Conservation (phyloP, 306 rosid genomes). For the Gastrolobium villosum region DNA sequence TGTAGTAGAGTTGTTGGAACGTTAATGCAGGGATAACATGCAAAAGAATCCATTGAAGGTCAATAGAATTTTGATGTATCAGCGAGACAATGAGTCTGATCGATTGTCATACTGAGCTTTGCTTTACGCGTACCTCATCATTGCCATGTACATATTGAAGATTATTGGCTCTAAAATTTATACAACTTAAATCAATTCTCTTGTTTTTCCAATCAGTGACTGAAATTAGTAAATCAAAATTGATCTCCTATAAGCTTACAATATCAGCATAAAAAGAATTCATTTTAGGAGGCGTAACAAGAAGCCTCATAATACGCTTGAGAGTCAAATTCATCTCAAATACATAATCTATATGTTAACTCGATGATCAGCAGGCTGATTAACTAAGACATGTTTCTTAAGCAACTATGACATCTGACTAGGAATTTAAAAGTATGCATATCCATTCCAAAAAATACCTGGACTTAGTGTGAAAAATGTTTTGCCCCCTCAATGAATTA, state of each 20-base stretch:
- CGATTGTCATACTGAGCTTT: conserved; percentile 6
- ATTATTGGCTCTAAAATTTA: not conserved
- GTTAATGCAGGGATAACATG: not conserved
- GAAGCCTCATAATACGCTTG: conserved; percentile 11
- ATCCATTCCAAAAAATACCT: conserved; percentile 19
- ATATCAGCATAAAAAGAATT: conserved; percentile 13
- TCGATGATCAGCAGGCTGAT: conserved; percentile 30
- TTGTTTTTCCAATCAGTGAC: not conserved
- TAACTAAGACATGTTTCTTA: conserved; percentile 13
- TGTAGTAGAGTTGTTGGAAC: not conserved
- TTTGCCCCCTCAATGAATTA: conserved; percentile 19
- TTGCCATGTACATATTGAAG: not conserved
- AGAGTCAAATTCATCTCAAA: conserved; percentile 3
- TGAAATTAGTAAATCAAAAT: conserved; percentile 27
- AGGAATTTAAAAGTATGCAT: not conserved
- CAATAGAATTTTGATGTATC: not conserved
- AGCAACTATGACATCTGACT: conserved; percentile 20
- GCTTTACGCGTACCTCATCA: not conserved
- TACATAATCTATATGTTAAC: conserved; percentile 41
- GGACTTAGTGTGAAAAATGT: not conserved
- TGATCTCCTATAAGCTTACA: not conserved
- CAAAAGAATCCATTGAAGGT: not conserved
- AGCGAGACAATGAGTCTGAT: not conserved
- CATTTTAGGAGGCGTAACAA: conserved; percentile 20
- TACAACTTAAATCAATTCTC: not conserved